A percentile compares a stretch with the other conserved stretches of the same genome.
Conservation (phyloP, 208 protist species). For the Acanthamoeba healyi region DNA sequence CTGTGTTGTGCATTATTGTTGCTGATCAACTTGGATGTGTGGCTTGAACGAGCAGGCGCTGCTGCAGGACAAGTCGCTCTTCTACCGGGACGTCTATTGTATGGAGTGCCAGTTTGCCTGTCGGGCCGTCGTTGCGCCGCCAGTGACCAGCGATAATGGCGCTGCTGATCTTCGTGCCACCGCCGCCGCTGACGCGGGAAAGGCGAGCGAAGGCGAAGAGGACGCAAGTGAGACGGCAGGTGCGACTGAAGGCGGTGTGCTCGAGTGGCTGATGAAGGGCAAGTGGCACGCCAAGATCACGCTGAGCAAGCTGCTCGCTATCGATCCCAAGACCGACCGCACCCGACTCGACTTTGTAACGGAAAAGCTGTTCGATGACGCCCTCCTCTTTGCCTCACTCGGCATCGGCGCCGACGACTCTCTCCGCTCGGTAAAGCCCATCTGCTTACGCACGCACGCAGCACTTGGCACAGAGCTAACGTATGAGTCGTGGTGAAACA, state of each 20-base stretch:
- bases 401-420: background rate
- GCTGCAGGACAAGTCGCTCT: background rate
- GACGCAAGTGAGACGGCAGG: background rate
- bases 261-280: conserved; percentile 74
- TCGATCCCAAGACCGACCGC: background rate
- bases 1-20: too few species aligned
- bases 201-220: background rate
- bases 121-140: background rate
- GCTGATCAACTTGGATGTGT: too few species aligned
- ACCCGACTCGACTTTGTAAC: conserved; percentile 67
- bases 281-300: conserved; percentile 77
- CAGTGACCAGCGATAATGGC: background rate
- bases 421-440: background rate
- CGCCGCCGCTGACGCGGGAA: background rate
- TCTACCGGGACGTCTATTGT: conserved; percentile 63
- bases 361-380: conserved; percentile 35
- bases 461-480: too few species aligned
- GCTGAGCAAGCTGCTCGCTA: conserved; percentile 57
- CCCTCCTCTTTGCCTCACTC: conserved; percentile 6
- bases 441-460: background rate
- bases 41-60: too few species aligned
- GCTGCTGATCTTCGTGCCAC: background rate
- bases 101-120: conserved; percentile 69
- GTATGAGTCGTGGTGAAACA: too few species aligned
- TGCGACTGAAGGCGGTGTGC: background rate